Evolutionary conservation across 2,329 filamentous ascomycete species (phyloP).

Genomic region (Cladobotryum protrusum): DNA sequence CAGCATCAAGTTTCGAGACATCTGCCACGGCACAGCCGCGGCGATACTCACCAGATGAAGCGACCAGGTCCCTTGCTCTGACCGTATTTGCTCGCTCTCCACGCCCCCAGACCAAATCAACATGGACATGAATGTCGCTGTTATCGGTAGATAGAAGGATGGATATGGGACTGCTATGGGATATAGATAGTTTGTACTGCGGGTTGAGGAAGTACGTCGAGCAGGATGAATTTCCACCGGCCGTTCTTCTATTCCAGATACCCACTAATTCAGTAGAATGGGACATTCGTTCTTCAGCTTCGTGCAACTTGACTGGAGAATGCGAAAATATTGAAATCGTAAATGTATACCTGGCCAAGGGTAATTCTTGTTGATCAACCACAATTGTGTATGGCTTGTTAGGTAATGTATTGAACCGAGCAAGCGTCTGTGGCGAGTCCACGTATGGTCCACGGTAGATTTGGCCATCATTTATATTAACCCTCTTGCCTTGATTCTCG

Average conservation of each 20-base stretch:
- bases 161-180: constrained; percentile 54
- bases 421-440: constrained; percentile 85
- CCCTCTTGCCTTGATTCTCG: constrained; percentile 59
- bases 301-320: constrained; percentile 51
- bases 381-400: constrained; percentile 53
- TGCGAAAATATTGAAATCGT: constrained; percentile 78
- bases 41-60: constrained; percentile 83
- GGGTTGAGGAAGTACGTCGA: constrained; percentile 78
- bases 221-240: constrained; percentile 77
- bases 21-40: constrained; percentile 70
- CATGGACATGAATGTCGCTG: constrained; percentile 68
- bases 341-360: constrained; percentile 70
- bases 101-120: constrained; percentile 74
- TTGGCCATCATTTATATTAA: constrained; percentile 67
- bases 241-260: constrained; percentile 71
- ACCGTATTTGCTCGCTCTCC: constrained; percentile 66
- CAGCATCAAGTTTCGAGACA: constrained; percentile 53
- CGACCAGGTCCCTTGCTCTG: constrained; percentile 68
- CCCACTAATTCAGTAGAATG: constrained; percentile 54
- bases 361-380: constrained; percentile 72
- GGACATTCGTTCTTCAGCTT: constrained; percentile 54
- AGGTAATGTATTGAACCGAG: constrained; percentile 51
- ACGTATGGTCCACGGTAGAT: constrained; percentile 78
- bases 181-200: constrained; percentile 66
- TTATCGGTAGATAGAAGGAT: constrained; percentile 66